These are phyloP conservation scores for Apiotrichum gamsii DNA, from an alignment of 1,284 basidiomycete species.

Conservation along the genomic window DNA sequence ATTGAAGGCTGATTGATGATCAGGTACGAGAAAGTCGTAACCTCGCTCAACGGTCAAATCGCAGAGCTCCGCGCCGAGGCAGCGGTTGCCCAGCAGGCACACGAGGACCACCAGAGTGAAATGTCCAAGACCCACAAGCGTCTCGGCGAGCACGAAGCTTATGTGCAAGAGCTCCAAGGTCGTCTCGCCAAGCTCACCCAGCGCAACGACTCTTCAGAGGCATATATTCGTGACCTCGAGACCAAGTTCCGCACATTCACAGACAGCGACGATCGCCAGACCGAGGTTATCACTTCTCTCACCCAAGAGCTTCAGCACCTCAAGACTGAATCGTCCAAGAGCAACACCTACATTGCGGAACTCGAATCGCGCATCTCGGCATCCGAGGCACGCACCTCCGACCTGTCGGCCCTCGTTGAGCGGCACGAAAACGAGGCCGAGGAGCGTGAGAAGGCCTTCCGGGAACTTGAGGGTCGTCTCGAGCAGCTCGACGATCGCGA, in stretches of 20 bases:
- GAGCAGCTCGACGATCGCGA: conserved; percentile 57
- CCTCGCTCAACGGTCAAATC: conserved; percentile 82
- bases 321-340: conserved; percentile 67
- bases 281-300: conserved; percentile 70
- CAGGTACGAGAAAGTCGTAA: conserved; percentile 89
- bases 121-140: conserved; percentile 60
- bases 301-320: conserved; percentile 72
- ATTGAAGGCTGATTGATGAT: background rate
- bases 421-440: conserved; percentile 70
- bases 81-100: conserved; percentile 31
- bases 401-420: conserved; percentile 65
- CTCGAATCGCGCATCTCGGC: conserved; percentile 74
- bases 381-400: conserved; percentile 67
- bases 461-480: conserved; percentile 65
- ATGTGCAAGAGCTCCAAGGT: conserved; percentile 74
- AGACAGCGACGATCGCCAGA: conserved; percentile 67
- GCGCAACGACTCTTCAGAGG: conserved; percentile 84
- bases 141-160: conserved; percentile 71
- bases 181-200: conserved; percentile 77
- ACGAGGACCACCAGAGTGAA: conserved; percentile 81
- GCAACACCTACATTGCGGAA: conserved; percentile 76
- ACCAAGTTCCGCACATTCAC: conserved; percentile 76
- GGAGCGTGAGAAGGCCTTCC: conserved; percentile 58
- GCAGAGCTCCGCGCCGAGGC: conserved; percentile 81
- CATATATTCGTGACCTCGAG: conserved; percentile 87